A percentile compares a stretch with the other conserved stretches of the same genome.
Evolutionary conservation across 1,284 basidiomycete genomes (phyloP).

Genomic region (Cryptococcus sp.): DNA sequence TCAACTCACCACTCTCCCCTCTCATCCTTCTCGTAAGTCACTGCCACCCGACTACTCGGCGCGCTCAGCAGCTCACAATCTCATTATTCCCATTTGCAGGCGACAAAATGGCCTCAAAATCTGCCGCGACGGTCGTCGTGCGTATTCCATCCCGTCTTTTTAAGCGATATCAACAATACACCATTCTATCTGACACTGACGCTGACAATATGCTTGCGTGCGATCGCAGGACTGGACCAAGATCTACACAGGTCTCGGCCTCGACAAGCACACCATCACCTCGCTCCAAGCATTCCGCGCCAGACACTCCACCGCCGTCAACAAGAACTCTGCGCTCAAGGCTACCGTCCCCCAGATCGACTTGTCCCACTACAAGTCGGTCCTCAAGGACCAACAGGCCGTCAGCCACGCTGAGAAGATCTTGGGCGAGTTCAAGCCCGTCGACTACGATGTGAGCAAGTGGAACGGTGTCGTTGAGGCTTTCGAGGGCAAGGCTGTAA

Average conservation of each 20-base stretch:
- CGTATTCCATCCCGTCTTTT: slow-evolving; percentile 10
- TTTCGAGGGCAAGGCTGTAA: slow-evolving; percentile 94
- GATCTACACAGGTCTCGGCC: slow-evolving; percentile 84
- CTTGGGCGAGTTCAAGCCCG: slow-evolving; percentile 87
- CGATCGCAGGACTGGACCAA: slow-evolving; percentile 79
- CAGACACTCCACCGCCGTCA: slow-evolving; percentile 85
- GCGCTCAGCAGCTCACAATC: neutral
- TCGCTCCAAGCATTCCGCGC: slow-evolving; percentile 95
- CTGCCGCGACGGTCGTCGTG: slow-evolving; percentile 72
- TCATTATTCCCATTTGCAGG: neutral
- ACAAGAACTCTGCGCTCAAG: slow-evolving; percentile 69
- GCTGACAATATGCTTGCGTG: too few relatives aligned
- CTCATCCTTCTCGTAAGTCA: neutral
- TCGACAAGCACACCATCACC: slow-evolving; percentile 90
- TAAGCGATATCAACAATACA: neutral
- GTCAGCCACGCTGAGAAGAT: slow-evolving; percentile 92
- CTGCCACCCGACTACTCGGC: neutral
- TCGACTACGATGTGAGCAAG: slow-evolving; percentile 89
- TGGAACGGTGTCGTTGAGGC: slow-evolving; percentile 96
- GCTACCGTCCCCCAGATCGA: slow-evolving; percentile 69
- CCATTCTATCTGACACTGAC: slow-evolving; percentile 6
- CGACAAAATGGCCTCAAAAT: slow-evolving; percentile 73
- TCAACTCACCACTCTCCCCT: slow-evolving; percentile 12
- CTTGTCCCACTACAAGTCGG: slow-evolving; percentile 84
- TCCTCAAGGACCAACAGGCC: slow-evolving; percentile 90